Conservation (phyloP, 2,329 filamentous ascomycete genomes). For the Colletotrichum melonis region DNA sequence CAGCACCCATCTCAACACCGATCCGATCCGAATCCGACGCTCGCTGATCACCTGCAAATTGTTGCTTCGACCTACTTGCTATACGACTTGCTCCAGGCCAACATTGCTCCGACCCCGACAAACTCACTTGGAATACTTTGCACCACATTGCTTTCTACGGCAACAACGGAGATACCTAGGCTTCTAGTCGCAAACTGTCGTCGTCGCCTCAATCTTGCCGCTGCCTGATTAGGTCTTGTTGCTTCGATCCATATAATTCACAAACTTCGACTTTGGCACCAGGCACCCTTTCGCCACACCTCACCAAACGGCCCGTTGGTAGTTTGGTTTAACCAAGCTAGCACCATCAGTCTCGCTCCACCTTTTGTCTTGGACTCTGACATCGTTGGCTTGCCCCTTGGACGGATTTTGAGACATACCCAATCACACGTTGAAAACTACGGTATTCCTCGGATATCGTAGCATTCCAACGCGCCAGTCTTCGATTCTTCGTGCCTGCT, state of each 20-base stretch:
- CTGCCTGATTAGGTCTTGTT: constrained; percentile 8
- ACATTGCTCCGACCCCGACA: neutral
- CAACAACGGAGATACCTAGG: neutral
- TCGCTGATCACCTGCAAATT: constrained; percentile 28
- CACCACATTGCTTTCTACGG: neutral
- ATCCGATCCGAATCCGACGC: constrained; percentile 28
- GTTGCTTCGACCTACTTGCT: constrained; percentile 16
- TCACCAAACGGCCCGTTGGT: constrained; percentile 16
- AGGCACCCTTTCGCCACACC: constrained; percentile 9
- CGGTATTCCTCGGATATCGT: constrained; percentile 22
- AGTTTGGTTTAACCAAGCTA: constrained; percentile 6
- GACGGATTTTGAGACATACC: constrained; percentile 16
- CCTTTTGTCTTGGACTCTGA: constrained; percentile 10
- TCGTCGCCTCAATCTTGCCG: neutral
- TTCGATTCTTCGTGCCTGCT: constrained; percentile 58
- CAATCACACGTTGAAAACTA: constrained; percentile 15
- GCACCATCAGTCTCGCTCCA: constrained; percentile 8
- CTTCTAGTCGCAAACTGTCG: neutral
- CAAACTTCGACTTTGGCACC: neutral
- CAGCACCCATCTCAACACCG: constrained; percentile 1
- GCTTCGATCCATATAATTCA: constrained; percentile 26
- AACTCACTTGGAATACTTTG: neutral
- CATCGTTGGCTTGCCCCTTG: constrained; percentile 16
- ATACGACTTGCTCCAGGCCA: constrained; percentile 8
- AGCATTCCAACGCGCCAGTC: constrained; percentile 38